phyloP scores from a whole-genome alignment of 441 rosid genomes.

The Mallotus repandus region DNA sequence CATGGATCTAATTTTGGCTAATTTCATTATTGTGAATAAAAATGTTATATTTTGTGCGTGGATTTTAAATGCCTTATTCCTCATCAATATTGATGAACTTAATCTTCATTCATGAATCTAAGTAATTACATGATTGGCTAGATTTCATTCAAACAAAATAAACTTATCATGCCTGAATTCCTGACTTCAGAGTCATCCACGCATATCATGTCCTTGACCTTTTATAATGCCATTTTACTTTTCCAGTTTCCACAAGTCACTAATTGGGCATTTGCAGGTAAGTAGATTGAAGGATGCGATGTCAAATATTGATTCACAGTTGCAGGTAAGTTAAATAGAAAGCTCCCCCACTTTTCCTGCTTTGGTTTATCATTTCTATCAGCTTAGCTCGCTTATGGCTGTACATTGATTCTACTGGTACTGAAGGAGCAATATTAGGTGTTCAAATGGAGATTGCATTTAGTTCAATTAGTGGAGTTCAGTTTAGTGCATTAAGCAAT shows the following conservation, averaged over 20 bases:
- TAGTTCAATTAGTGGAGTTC: not conserved
- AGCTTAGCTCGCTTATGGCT: not conserved
- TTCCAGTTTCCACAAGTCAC: slow-evolving; percentile 18
- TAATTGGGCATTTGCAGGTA: slow-evolving; percentile 47
- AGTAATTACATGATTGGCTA: not conserved
- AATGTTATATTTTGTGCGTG: not conserved
- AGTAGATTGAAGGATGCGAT: slow-evolving; percentile 80
- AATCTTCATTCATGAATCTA: not conserved
- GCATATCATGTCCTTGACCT: not conserved
- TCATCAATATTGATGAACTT: not conserved
- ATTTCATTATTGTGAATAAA: not conserved
- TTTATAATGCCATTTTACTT: slow-evolving; percentile 3
- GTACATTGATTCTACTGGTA: not conserved
- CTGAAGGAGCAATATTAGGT: not conserved
- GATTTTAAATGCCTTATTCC: not conserved
- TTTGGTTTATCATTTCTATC: not conserved
- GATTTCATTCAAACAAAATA: not conserved
- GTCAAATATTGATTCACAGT: slow-evolving; percentile 79
- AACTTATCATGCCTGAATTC: not conserved
- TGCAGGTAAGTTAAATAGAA: slow-evolving; percentile 53
- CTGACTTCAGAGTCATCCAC: not conserved
- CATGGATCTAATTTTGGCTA: not conserved
- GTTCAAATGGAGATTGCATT: not conserved
- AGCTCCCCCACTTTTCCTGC: not conserved
- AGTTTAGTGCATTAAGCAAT: not conserved